A percentile compares a stretch with the other conserved stretches of the same genome.
These are phyloP conservation scores for Rhododendron simsii DNA, from an alignment of 148 eudicot genomes.

Conservation along the genomic window DNA sequence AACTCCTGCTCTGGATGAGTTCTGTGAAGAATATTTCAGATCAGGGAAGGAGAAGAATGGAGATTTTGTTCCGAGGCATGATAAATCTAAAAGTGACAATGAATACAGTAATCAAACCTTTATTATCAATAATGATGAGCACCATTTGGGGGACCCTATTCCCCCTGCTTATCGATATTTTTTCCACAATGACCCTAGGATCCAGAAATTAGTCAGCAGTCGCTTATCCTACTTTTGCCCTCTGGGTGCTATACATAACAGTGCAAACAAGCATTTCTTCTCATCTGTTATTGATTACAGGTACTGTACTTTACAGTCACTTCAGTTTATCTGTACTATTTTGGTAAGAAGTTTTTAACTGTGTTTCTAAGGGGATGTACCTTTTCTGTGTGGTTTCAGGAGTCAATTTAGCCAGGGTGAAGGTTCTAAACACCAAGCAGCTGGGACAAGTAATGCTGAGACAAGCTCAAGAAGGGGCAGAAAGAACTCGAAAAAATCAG, in stretches of 20 bases:
- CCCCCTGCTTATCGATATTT: slow-evolving; percentile 77
- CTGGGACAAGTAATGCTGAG: slow-evolving; percentile 19
- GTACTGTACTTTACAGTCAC: slow-evolving; percentile 24
- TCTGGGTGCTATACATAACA: slow-evolving; percentile 33
- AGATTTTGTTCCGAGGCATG: slow-evolving; percentile 12
- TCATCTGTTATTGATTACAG: slow-evolving; percentile 74
- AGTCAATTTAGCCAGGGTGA: slow-evolving; percentile 63
- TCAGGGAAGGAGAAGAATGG: slow-evolving; percentile 34
- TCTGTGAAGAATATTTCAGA: slow-evolving; percentile 60
- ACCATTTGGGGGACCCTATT: slow-evolving; percentile 25
- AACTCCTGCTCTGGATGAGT: slow-evolving; percentile 83
- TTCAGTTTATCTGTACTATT: not conserved
- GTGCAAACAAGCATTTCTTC: slow-evolving; percentile 27
- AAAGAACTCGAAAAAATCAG: slow-evolving; percentile 39
- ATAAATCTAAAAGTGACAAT: slow-evolving; percentile 16
- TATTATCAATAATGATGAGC: slow-evolving; percentile 18
- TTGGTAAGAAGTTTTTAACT: not conserved
- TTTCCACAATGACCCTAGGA: slow-evolving; percentile 65
- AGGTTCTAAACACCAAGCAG: slow-evolving; percentile 38
- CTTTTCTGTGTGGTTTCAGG: slow-evolving; percentile 40
- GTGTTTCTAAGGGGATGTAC: slow-evolving; percentile 1
- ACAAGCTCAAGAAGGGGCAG: slow-evolving; percentile 36
- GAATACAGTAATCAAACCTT: slow-evolving; percentile 9
- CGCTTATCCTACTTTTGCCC: slow-evolving; percentile 79
- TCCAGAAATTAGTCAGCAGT: slow-evolving; percentile 57